Percentiles rank a stretch among this genome's conserved stretches.
phyloP scores from a whole-genome alignment of 169 alveolate genomes.

The Cryptosporidium andersoni region DNA sequence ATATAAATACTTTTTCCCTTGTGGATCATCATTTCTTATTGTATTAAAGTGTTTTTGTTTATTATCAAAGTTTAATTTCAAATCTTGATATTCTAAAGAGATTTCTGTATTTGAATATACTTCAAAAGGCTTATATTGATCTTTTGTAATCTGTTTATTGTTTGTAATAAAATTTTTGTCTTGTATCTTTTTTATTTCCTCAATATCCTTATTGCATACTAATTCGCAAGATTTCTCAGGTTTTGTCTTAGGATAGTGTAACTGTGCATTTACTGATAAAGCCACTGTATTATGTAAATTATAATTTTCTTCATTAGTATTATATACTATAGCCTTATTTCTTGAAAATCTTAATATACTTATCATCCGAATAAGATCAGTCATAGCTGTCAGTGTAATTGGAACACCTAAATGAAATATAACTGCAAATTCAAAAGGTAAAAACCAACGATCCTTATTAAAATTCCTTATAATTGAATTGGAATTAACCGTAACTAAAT shows the following conservation, averaged over 20 bases:
- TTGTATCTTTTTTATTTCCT: not conserved
- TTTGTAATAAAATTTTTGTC: not conserved
- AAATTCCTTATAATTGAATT: not conserved
- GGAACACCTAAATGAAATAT: conserved; percentile 44
- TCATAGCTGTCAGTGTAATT: conserved; percentile 36
- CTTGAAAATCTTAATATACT: conserved; percentile 21
- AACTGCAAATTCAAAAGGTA: conserved; percentile 18
- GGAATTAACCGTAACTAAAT: not conserved
- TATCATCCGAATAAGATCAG: conserved; percentile 37
- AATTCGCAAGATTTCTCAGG: not conserved
- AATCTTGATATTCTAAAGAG: too few relatives aligned
- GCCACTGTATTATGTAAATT: not conserved
- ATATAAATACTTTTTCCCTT: too few relatives aligned
- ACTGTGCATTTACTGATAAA: not conserved
- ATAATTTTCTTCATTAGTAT: conserved; percentile 1
- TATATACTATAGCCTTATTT: not conserved
- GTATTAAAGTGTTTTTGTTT: too few relatives aligned
- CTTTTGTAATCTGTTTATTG: not conserved
- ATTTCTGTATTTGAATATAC: too few relatives aligned
- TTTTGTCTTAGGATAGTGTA: too few relatives aligned
- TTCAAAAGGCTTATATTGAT: not conserved
- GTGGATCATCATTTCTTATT: too few relatives aligned
- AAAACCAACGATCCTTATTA: conserved; percentile 7
- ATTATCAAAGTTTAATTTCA: too few relatives aligned
- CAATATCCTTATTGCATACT: not conserved